These are phyloP conservation scores for Lentinula detonsa DNA, from an alignment of 768 basidiomycete genomes.

Conservation along the genomic window DNA sequence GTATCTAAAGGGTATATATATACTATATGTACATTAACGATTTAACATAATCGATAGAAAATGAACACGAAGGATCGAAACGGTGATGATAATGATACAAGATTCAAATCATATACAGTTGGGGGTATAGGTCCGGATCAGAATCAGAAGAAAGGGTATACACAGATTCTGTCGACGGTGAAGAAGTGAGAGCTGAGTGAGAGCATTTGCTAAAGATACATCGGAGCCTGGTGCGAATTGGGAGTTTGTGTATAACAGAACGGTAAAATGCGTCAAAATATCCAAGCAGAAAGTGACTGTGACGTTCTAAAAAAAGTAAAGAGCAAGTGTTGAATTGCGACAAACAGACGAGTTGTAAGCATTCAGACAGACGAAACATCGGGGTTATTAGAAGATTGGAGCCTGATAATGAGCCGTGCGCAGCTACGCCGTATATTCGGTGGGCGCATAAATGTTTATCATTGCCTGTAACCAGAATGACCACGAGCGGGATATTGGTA, in stretches of 20 bases:
- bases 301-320: neutral
- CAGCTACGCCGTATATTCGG: neutral
- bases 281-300: neutral
- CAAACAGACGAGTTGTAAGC: neutral
- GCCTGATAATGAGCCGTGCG: neutral
- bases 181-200: neutral
- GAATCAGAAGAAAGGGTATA: conserved; percentile 5
- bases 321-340: neutral
- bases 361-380: neutral
- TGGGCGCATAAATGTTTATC: neutral
- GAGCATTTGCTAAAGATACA: neutral
- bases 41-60: neutral
- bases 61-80: neutral
- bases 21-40: neutral
- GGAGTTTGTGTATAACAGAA: neutral
- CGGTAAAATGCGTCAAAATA: neutral
- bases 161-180: conserved; percentile 4
- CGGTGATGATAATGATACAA: neutral
- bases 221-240: neutral
- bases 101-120: neutral
- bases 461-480: conserved; percentile 2
- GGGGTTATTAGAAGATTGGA: neutral
- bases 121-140: conserved; percentile 1
- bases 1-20: neutral
- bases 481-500: neutral